Evolutionary conservation across 192 early-diverging fungal species (phyloP).

Genomic region (Pilobolus umbonatus): DNA sequence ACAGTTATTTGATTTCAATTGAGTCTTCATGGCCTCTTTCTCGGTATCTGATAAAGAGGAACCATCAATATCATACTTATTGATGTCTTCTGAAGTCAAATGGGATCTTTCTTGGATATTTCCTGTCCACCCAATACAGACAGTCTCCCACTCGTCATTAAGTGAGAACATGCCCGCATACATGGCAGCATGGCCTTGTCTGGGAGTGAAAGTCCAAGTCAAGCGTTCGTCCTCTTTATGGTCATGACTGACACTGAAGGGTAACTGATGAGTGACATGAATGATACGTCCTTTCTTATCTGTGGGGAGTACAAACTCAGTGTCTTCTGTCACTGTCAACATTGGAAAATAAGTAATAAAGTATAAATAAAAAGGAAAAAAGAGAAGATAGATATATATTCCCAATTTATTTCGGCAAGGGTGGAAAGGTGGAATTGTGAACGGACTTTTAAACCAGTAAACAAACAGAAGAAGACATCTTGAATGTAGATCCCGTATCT

Average conservation of each 20-base stretch:
- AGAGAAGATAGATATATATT: background rate
- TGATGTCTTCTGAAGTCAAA: background rate
- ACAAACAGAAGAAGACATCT: background rate
- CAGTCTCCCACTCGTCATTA: slow-evolving; percentile 47
- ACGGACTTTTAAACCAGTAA: background rate
- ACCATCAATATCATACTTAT: background rate
- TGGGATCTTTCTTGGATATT: slow-evolving; percentile 55
- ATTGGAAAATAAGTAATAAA: background rate
- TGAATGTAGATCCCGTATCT: slow-evolving; percentile 21
- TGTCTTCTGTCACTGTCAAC: background rate
- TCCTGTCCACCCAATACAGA: slow-evolving; percentile 54
- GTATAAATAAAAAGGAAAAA: background rate
- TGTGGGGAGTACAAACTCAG: slow-evolving; percentile 42
- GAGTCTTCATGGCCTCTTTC: background rate
- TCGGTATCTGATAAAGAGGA: background rate
- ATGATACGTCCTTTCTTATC: slow-evolving; percentile 41
- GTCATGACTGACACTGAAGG: slow-evolving; percentile 35
- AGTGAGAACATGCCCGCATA: slow-evolving; percentile 81
- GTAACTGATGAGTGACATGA: slow-evolving; percentile 53
- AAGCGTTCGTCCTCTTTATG: slow-evolving; percentile 16
- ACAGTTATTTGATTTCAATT: slow-evolving; percentile 33
- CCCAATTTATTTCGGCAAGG: too few relatives aligned
- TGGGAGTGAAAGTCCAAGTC: slow-evolving; percentile 32
- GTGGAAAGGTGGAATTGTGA: background rate
- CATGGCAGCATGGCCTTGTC: slow-evolving; percentile 85